Evolutionary conservation across 495 filamentous ascomycete genomes (phyloP).

Genomic region (Xylaria flabelliformis): DNA sequence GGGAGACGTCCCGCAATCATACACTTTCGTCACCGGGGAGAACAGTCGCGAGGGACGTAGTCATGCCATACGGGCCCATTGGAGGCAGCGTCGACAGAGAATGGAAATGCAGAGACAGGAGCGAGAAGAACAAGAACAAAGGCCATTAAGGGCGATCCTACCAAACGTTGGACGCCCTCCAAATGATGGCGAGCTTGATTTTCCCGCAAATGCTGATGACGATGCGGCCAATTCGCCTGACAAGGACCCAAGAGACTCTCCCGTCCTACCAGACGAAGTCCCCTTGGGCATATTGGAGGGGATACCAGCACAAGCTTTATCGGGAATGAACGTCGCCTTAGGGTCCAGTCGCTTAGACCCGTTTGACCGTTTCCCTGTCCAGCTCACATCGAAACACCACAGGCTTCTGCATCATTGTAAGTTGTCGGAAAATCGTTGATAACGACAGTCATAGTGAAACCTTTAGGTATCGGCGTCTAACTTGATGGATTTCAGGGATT

Average conservation of each 20-base stretch:
- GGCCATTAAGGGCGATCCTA: constrained; percentile 5
- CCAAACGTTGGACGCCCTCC: not conserved
- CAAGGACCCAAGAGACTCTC: not conserved
- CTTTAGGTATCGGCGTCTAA: not conserved
- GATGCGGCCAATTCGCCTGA: not conserved
- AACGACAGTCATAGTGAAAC: not conserved
- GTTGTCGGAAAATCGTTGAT: not conserved
- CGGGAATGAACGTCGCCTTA: constrained; percentile 12
- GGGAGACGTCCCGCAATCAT: constrained; percentile 1
- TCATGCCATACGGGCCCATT: constrained; percentile 22
- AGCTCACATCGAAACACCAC: constrained; percentile 14
- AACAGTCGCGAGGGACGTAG: constrained; percentile 12
- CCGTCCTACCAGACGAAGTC: not conserved
- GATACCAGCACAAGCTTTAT: constrained; percentile 15
- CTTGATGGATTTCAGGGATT: not conserved
- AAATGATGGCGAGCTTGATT: not conserved
- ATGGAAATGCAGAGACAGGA: constrained; percentile 10
- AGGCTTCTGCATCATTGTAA: constrained; percentile 18
- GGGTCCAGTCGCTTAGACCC: constrained; percentile 13
- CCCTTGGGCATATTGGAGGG: not conserved
- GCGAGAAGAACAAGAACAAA: constrained; percentile 15
- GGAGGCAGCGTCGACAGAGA: constrained; percentile 22
- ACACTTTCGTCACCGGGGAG: constrained; percentile 11
- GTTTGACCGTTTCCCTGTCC: constrained; percentile 16
- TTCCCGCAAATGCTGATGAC: not conserved